Evolutionary conservation across 352 stramenopile genomes (phyloP).

Genomic region (Hyphochytrium catenoides): DNA sequence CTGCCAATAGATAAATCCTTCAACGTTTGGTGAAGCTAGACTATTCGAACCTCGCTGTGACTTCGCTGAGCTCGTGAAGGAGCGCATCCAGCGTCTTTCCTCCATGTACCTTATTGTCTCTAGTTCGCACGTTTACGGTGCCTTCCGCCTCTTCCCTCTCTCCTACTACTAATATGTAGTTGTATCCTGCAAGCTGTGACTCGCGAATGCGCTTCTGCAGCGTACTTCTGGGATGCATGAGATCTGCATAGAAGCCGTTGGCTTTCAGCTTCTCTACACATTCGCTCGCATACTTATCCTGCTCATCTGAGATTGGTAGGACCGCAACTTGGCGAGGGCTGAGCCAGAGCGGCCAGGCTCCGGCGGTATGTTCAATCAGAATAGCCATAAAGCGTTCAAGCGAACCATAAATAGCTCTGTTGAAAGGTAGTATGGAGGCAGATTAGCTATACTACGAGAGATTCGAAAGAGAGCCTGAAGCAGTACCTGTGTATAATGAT

Average conservation of each 20-base stretch:
- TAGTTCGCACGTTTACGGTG: conserved; percentile 43
- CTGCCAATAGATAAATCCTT: too few species aligned
- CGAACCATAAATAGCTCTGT: conserved; percentile 76
- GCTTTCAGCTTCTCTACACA: conserved; percentile 18
- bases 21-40: too few species aligned
- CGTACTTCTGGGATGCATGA: conserved; percentile 42
- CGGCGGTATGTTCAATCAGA: conserved; percentile 84
- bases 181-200: conserved; percentile 44
- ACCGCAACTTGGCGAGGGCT: conserved; percentile 46
- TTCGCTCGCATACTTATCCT: conserved; percentile 28
- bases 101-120: conserved; percentile 51
- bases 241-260: conserved; percentile 30
- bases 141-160: conserved; percentile 25
- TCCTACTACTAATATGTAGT: conserved; percentile 57
- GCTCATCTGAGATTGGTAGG: conserved; percentile 30
- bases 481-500: conserved; percentile 82
- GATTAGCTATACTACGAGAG: not conserved
- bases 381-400: conserved; percentile 96
- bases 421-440: not conserved
- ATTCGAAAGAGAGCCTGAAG: not conserved
- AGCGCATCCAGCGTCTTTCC: conserved; percentile 25
- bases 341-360: conserved; percentile 92
- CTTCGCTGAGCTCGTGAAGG: conserved; percentile 20
- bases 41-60: conserved; percentile 37
- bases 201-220: conserved; percentile 58